Percentiles rank a stretch among this genome's conserved stretches.
phyloP scores from a whole-genome alignment of 2,329 filamentous ascomycete genomes.

The Fusarium sulawesiense region DNA sequence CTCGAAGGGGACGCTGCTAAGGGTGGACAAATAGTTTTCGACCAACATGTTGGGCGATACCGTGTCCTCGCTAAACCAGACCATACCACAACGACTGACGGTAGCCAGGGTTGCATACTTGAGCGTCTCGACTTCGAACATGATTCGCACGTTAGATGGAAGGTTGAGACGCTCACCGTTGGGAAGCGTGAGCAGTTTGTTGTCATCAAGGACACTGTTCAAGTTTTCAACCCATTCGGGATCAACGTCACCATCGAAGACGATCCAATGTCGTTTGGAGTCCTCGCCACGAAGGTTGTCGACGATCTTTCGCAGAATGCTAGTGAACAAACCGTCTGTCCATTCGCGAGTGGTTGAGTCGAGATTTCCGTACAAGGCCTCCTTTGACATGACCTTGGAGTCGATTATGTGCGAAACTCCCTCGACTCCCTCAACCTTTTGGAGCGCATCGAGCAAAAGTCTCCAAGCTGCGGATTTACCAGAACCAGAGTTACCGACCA shows the following conservation, averaged over 20 bases:
- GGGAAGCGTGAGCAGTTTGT: conserved; percentile 95
- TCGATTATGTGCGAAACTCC: conserved; percentile 98
- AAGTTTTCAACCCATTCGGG: conserved; percentile 99
- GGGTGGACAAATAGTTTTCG: conserved; percentile 85
- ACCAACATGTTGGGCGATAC: conserved; percentile 95
- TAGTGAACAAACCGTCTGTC: conserved; percentile 98
- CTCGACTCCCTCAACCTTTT: conserved; percentile 90
- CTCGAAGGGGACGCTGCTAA: conserved; percentile 87
- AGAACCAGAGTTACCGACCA: conserved; percentile 97
- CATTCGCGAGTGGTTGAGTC: conserved; percentile 98
- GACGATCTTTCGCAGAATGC: conserved; percentile 96
- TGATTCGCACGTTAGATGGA: conserved; percentile 94
- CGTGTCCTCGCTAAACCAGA: conserved; percentile 99
- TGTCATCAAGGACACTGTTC: conserved; percentile 99
- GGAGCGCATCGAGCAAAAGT: conserved; percentile 88
- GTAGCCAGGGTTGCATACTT: conserved; percentile 98
- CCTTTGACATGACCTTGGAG: conserved; percentile 99
- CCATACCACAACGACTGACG: conserved; percentile 99
- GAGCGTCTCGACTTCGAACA: conserved; percentile 99
- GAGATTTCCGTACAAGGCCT: conserved; percentile 93
- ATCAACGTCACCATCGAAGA: conserved; percentile 98
- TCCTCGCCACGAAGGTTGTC: conserved; percentile 98
- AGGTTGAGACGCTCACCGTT: conserved; percentile 98
- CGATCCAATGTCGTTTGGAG: conserved; percentile 97
- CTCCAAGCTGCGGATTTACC: conserved; percentile 98